A percentile compares a stretch with the other conserved stretches of the same genome.
Conservation (phyloP, 306 rosid species). For the Vicia villosa region DNA sequence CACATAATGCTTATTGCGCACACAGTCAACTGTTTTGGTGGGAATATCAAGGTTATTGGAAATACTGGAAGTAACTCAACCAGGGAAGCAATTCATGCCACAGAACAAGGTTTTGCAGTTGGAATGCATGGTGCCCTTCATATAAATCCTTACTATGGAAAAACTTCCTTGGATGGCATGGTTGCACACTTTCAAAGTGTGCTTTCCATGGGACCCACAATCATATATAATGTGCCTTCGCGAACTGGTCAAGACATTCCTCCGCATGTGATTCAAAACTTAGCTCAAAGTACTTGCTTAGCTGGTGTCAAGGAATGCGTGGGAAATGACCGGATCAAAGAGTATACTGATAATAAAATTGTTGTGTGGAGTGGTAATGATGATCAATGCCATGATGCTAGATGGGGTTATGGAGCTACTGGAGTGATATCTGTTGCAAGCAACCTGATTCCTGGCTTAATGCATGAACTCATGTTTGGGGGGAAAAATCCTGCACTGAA, state of each 20-base stretch:
- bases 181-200: constrained; percentile 74
- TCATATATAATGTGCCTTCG: constrained; percentile 88
- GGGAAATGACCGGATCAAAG: constrained; percentile 71
- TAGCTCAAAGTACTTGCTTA: constrained; percentile 61
- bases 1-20: constrained; percentile 96
- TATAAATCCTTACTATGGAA: constrained; percentile 93
- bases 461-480: constrained; percentile 72
- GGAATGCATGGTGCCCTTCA: constrained; percentile 99
- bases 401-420: constrained; percentile 93
- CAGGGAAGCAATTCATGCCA: constrained; percentile 93
- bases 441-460: constrained; percentile 84
- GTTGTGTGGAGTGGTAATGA: constrained; percentile 96
- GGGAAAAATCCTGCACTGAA: constrained; percentile 67
- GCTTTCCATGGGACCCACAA: constrained; percentile 88
- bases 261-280: constrained; percentile 58
- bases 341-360: constrained; percentile 61
- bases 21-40: constrained; percentile 87
- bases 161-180: constrained; percentile 82
- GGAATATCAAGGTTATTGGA: constrained; percentile 85
- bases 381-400: constrained; percentile 86
- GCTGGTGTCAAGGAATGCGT: constrained; percentile 97
- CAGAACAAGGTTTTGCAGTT: constrained; percentile 96
- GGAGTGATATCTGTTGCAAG: constrained; percentile 92
- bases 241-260: constrained; percentile 98
- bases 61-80: constrained; percentile 95